A percentile compares a stretch with the other conserved stretches of the same genome.
These are phyloP conservation scores for Eragrostis tef DNA, from an alignment of 202 grass and related monocot species.

Conservation along the genomic window DNA sequence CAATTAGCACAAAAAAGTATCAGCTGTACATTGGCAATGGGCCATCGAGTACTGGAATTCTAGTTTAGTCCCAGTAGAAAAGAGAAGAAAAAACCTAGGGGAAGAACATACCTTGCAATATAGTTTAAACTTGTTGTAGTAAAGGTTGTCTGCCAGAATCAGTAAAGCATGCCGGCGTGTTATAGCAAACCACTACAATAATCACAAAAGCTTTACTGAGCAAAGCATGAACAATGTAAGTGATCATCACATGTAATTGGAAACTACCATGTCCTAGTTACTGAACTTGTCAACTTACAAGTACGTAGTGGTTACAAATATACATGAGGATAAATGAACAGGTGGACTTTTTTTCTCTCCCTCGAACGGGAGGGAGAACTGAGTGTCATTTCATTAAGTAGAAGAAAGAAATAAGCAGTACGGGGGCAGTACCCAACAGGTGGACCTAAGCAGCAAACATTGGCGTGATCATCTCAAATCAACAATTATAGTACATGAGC, in stretches of 20 bases:
- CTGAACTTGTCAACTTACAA: conserved; percentile 1
- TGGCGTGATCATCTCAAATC: not conserved
- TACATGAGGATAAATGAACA: not conserved
- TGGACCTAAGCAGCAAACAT: not conserved
- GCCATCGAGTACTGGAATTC: not conserved
- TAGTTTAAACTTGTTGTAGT: conserved; percentile 94
- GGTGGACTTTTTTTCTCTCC: not conserved
- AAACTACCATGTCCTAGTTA: conserved; percentile 2
- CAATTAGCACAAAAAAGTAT: not conserved
- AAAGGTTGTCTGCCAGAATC: conserved; percentile 89
- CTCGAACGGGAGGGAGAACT: too few relatives aligned
- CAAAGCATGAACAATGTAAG: conserved; percentile 38
- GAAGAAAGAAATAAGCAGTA: too few relatives aligned
- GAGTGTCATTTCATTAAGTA: too few relatives aligned
- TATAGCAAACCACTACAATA: conserved; percentile 93
- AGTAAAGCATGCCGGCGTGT: conserved; percentile 89
- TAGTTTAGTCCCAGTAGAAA: conserved; percentile 6
- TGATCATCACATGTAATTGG: not conserved
- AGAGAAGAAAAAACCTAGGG: not conserved
- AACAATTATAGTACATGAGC: not conserved
- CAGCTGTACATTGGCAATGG: not conserved
- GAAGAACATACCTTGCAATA: conserved; percentile 88
- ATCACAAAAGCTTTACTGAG: conserved; percentile 34
- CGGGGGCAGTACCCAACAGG: too few relatives aligned
- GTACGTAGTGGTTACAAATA: conserved; percentile 12